A percentile compares a stretch with the other conserved stretches of the same genome.
Conservation (phyloP, 306 rosid species). For the Calophaca sinica region DNA sequence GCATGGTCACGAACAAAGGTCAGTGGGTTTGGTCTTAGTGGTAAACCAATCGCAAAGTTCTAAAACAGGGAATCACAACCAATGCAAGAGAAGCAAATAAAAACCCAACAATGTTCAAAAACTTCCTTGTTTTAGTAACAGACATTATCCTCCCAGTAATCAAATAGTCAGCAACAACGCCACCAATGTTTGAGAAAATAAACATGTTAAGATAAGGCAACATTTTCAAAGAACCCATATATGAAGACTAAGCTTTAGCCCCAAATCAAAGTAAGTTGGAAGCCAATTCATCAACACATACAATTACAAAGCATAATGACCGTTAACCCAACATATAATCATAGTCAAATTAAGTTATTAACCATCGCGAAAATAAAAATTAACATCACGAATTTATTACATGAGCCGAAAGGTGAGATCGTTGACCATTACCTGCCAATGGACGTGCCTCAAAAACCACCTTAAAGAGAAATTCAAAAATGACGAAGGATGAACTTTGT, state of each 20-base stretch:
- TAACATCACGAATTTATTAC: background rate
- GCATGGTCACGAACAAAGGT: no score
- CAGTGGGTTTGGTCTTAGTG: no score
- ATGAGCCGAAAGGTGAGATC: background rate
- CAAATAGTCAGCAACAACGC: conserved; percentile 82
- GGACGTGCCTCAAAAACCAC: no score
- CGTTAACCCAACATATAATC: background rate
- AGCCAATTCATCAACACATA: conserved; percentile 99
- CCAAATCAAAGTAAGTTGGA: conserved; percentile 93
- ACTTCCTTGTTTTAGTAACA: conserved; percentile 79
- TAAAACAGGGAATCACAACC: conserved; percentile 76
- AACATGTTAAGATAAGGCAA: conserved; percentile 97
- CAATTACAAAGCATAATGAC: conserved; percentile 90
- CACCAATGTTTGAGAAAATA: conserved; percentile 92
- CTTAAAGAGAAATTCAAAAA: no score
- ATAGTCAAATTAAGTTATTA: no score
- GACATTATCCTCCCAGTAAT: conserved; percentile 79
- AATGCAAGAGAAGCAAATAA: conserved; percentile 84
- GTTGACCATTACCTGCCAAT: conserved; percentile 24
- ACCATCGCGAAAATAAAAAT: background rate
- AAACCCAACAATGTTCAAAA: conserved; percentile 85
- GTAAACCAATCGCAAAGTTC: no score
- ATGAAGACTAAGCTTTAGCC: conserved; percentile 93
- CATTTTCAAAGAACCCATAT: conserved; percentile 99
- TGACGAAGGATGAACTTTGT: no score